Evolutionary conservation across 2,329 filamentous ascomycete genomes (phyloP), one percentile per base, ranked within the genome.

Genomic region (Colletotrichum gigasporum): DNA sequence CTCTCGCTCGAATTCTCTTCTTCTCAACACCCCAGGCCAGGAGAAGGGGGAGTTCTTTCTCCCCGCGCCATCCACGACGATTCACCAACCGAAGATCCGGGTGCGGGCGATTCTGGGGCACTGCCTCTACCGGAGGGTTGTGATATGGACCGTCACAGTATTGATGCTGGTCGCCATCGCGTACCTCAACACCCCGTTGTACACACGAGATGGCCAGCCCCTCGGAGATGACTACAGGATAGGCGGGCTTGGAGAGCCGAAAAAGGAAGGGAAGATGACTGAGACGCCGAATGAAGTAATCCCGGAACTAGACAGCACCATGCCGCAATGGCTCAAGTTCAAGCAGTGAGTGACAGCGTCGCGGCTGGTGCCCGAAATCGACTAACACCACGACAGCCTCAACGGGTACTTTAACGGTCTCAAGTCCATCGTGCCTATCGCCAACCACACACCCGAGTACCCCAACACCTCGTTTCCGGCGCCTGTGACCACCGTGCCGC

Each of bases 381-480:
- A 73, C 59, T 32, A 37, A 61, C 60, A 18, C 18, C 0, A 32
- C 30, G 6, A 67, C n/a, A 96, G 95, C 70, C 88, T 97, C 57
- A 88, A 90, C 69, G 86, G 91, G 44, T 97, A 95, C 74, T 93
- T 92, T 76, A 89, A 91, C 39, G 94, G 94, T 5, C 83, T 97
- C 58, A 87, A 90, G 69, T 87, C 87, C 0, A 75, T 97, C 61
- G 88, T 94, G 2, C 80, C 85, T 24, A 82, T 86, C 48, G 78
- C 82, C 8, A 80, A 89, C 7, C 91, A 94, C 67, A 79, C 84
- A 12, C 86, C 92, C 0, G 93, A 97, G 74, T 97, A 93, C 70
- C 93, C 94, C 12, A 80, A 78, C 39, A 70, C 73, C 20, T 71
- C 73, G 9, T 73, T 70, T 22, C 69, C 70, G 54, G 78, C 67